Evolutionary conservation across 2,329 filamentous ascomycete genomes (phyloP).

Genomic region (Fusarium hostae): DNA sequence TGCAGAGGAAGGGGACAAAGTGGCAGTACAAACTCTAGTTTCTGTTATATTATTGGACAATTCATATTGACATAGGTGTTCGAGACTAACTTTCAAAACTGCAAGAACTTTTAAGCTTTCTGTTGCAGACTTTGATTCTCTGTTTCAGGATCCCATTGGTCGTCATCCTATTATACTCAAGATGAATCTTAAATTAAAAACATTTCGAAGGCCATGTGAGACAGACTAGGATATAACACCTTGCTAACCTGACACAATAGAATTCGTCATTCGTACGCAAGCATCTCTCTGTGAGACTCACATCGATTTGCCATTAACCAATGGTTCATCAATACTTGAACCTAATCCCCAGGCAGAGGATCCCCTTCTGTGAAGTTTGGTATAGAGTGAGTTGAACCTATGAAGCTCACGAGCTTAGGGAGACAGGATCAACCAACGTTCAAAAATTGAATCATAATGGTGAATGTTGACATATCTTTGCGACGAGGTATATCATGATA

Average conservation of each 20-base stretch:
- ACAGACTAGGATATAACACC: no score
- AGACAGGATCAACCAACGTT: no score
- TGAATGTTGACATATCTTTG: background rate
- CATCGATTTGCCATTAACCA: background rate
- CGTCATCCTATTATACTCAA: no score
- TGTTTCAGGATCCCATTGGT: no score
- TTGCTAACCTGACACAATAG: no score
- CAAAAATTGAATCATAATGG: accelerated
- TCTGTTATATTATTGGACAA: background rate
- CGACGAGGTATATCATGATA: accelerated
- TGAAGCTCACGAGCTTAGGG: background rate
- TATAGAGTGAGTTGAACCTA: background rate
- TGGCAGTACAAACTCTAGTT: background rate
- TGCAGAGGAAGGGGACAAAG: background rate
- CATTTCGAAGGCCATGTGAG: no score
- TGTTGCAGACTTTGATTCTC: accelerated
- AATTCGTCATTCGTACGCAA: no score
- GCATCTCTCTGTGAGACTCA: no score
- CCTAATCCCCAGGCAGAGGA: accelerated
- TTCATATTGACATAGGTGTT: accelerated
- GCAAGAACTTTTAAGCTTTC: background rate
- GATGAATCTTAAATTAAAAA: no score
- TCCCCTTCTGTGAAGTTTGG: background rate
- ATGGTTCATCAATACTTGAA: background rate
- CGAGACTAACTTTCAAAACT: background rate